Conservation (phyloP, 495 filamentous ascomycete genomes). For the Aspergillus sparsus region DNA sequence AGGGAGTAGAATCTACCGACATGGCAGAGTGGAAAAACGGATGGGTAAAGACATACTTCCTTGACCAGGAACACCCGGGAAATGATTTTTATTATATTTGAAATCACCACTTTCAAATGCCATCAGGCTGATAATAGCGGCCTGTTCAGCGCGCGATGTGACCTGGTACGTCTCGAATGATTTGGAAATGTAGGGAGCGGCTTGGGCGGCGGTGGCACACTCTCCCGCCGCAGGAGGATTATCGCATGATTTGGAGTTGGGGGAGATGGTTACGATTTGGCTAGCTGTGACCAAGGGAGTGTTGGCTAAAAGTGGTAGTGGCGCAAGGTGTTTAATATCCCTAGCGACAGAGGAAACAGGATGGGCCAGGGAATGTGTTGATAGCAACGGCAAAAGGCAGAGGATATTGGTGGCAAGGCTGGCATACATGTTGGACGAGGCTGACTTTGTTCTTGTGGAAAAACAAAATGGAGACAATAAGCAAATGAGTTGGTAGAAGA, state of each 20-base stretch:
- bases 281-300: constrained; percentile 37
- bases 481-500: too few species aligned
- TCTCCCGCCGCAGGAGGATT: constrained; percentile 44
- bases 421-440: too few species aligned
- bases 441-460: too few species aligned
- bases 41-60: constrained; percentile 55
- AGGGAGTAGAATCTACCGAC: background rate
- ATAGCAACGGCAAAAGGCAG: constrained; percentile 6
- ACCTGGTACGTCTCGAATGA: constrained; percentile 61
- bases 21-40: background rate
- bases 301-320: constrained; percentile 7
- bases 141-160: constrained; percentile 54
- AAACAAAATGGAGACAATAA: too few species aligned
- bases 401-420: background rate
- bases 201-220: constrained; percentile 67
- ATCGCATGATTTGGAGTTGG: constrained; percentile 29
- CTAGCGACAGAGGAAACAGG: constrained; percentile 3
- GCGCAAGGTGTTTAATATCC: background rate
- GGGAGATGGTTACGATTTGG: constrained; percentile 53
- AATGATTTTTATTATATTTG: constrained; percentile 66
- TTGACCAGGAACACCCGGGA: constrained; percentile 64
- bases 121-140: constrained; percentile 64
- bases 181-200: constrained; percentile 55
- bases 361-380: background rate
- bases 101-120: constrained; percentile 69